Conservation (phyloP, 2,329 filamentous ascomycete genomes). For the Sporothrix curviconia region DNA sequence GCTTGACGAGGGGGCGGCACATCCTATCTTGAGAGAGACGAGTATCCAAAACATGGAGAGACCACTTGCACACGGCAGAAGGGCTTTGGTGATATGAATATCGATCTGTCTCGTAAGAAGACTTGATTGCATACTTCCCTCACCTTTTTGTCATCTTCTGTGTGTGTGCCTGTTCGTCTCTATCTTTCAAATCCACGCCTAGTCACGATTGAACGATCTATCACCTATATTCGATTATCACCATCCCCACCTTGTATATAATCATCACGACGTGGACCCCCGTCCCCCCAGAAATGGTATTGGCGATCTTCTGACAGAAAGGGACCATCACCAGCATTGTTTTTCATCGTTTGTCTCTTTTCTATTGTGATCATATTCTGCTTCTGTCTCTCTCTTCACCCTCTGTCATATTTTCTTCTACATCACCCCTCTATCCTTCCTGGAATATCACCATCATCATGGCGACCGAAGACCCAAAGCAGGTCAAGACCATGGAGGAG, state of each 20-base stretch:
- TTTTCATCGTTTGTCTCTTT: too few species aligned
- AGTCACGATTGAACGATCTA: neutral
- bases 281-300: neutral
- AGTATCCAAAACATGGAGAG: neutral
- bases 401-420: neutral
- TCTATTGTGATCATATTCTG: too few species aligned
- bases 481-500: neutral
- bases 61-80: neutral
- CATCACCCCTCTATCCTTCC: neutral
- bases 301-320: neutral
- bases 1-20: neutral
- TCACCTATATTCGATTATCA: neutral
- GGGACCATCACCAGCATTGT: neutral
- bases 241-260: neutral
- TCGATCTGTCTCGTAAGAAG: too few species aligned
- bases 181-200: neutral
- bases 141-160: neutral
- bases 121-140: neutral
- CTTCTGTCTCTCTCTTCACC: neutral
- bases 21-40: conserved; percentile 1
- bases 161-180: too few species aligned
- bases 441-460: neutral
- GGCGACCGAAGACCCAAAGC: neutral
- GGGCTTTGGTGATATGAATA: neutral
- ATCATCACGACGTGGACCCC: conserved; percentile 1